Percentiles rank a stretch among this genome's conserved stretches.
phyloP scores from a whole-genome alignment of 352 stramenopile genomes.

The Globisporangium carolinianum region DNA sequence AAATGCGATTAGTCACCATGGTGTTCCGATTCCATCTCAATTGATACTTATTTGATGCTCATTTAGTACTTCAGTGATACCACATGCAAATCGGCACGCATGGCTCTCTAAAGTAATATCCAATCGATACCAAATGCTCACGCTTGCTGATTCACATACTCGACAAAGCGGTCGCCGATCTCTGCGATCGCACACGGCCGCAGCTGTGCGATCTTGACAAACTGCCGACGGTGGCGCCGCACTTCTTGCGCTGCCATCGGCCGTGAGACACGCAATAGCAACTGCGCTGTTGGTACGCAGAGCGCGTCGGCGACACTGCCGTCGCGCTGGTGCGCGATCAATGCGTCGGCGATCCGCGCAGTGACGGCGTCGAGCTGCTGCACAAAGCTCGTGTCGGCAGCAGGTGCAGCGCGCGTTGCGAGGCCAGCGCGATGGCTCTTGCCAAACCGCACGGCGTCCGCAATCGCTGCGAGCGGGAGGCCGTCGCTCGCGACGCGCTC shows the following conservation, averaged over 20 bases:
- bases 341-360: constrained; percentile 39
- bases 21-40: too few relatives aligned
- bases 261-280: constrained; percentile 31
- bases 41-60: too few relatives aligned
- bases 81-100: too few relatives aligned
- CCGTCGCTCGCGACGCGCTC: constrained; percentile 29
- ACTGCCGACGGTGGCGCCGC: constrained; percentile 71
- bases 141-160: constrained; percentile 70
- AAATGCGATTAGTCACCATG: too few relatives aligned
- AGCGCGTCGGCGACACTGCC: constrained; percentile 39
- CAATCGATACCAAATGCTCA: too few relatives aligned
- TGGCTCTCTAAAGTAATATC: too few relatives aligned
- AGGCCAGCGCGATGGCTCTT: constrained; percentile 65
- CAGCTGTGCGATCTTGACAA: constrained; percentile 72
- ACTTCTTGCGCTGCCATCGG: constrained; percentile 47
- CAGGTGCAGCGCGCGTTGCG: constrained; percentile 50
- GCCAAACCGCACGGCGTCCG: constrained; percentile 45
- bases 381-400: constrained; percentile 61
- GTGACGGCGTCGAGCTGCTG: constrained; percentile 65
- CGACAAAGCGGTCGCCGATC: constrained; percentile 65
- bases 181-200: constrained; percentile 38
- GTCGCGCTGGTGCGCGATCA: constrained; percentile 62
- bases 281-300: constrained; percentile 4
- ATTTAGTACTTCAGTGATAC: too few relatives aligned
- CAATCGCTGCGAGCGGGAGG: constrained; percentile 41